Conservation (phyloP, 2,329 filamentous ascomycete species). For the Microsporum ferrugineum region DNA sequence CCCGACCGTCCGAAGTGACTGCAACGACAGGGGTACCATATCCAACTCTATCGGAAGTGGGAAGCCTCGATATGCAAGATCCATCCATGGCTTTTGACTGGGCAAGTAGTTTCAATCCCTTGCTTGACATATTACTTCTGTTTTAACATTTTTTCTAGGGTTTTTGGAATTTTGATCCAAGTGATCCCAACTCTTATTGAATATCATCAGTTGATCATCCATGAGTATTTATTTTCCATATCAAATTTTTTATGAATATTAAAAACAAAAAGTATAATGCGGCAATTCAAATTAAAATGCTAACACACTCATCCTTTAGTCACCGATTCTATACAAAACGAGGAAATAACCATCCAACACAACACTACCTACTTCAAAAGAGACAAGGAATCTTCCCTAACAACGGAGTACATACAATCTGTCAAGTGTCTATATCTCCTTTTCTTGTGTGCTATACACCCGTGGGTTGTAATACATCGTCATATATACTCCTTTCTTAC, state of each 20-base stretch:
- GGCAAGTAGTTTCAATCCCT: background rate
- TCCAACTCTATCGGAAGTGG: background rate
- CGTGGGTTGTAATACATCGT: background rate
- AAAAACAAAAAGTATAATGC: too few relatives aligned
- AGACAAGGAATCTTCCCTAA: background rate
- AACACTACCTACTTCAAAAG: background rate
- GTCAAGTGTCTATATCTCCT: background rate
- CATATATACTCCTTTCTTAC: slow-evolving; percentile 1
- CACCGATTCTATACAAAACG: background rate
- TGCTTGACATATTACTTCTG: background rate
- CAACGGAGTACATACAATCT: background rate
- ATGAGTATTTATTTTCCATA: too few relatives aligned
- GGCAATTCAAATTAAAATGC: too few relatives aligned
- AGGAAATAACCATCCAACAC: background rate
- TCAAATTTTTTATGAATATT: too few relatives aligned
- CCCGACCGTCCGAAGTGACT: background rate
- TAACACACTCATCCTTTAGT: too few relatives aligned
- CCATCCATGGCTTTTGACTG: background rate
- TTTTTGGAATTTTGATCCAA: background rate
- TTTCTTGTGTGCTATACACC: background rate
- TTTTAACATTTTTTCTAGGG: background rate
- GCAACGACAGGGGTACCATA: background rate
- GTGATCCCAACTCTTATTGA: background rate
- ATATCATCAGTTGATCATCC: background rate
- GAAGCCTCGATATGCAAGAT: background rate